Base-by-base conservation (phyloP, 2,329 filamentous ascomycete species). In the Parascedosporium putredinis region DNA sequence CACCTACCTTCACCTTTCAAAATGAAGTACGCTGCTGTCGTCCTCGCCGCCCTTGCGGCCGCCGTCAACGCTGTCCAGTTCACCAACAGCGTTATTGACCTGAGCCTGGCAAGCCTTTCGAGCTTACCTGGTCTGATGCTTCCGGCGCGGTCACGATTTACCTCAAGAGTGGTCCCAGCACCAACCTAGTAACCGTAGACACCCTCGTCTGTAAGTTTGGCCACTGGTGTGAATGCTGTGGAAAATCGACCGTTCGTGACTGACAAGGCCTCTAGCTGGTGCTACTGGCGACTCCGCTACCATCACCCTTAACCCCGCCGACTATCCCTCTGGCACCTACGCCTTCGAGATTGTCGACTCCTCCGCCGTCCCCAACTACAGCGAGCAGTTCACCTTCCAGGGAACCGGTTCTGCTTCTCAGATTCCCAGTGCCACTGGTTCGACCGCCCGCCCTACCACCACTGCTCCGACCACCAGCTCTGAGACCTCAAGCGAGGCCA, bases 11-110 rank as follows among this genome's bases (percentile, higher is more conserved):
- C 27, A 23, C 22, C 27, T 16, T 23, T 60, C 71, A 79, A 73
- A 54, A 81, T 81, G 76, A 73, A 69, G 59, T 64, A 72, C 56
- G 61, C 68, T 58, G 64, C 72, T 53, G 57, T 80, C 66, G 74
- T 75, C 60, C 67, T 75, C 55, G 70, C 69, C 58, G 67, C 68
- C 64, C 62, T 73, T 54, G 72, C 63, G 55, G 55, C 77, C 52
- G 76, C 76, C 29, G 75, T 78, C 65, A 75, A 72, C 43, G 51
- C 65, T 27, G 50, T 51, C 43, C 22, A 54, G 50, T 55, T 55
- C 52, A 54, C 52, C 52, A 55, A 55, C 54, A 43, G 22, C 12
- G 72, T 70, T 59, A 82, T 81, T 64, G 69, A 79, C 61, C 64
- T 58, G 67, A 83, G 31, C 72, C 75, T 34, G 79, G 78, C 57